These are phyloP conservation scores for Pisolithus sp. DNA, from an alignment of 768 basidiomycete species.

Conservation along the genomic window DNA sequence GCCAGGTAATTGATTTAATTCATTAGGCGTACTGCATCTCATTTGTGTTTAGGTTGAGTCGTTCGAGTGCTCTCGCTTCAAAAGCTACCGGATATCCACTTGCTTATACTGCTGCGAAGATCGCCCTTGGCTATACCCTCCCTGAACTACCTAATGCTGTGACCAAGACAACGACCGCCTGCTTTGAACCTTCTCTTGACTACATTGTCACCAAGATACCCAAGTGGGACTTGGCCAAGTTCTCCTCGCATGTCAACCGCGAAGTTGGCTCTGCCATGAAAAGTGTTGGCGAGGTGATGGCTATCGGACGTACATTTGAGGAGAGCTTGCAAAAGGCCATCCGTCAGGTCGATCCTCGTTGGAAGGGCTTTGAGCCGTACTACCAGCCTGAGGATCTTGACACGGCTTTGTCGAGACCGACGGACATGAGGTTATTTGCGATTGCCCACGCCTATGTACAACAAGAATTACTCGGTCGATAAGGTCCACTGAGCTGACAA, in stretches of 20 bases:
- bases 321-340: conserved; percentile 98
- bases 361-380: conserved; percentile 96
- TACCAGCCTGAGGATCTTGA: conserved; percentile 83
- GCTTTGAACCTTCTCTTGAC: conserved; percentile 97
- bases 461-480: conserved; percentile 86
- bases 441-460: conserved; percentile 98
- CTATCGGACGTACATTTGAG: conserved; percentile 95
- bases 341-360: conserved; percentile 93
- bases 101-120: conserved; percentile 96
- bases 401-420: conserved; percentile 70
- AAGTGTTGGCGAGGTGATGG: conserved; percentile 99
- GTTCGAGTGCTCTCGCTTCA: conserved; percentile 95
- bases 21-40: conserved; percentile 2
- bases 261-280: conserved; percentile 96
- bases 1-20: conserved; percentile 1
- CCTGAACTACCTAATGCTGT: conserved; percentile 98
- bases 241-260: conserved; percentile 83
- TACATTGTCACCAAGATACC: conserved; percentile 99
- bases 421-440: conserved; percentile 93
- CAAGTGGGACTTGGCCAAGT: conserved; percentile 99
- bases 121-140: conserved; percentile 93
- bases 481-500: conserved; percentile 87
- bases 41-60: conserved; percentile 79
- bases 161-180: conserved; percentile 92
- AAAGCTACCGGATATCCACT: conserved; percentile 98